A percentile compares a stretch with the other conserved stretches of the same genome.
Evolutionary conservation across 2,329 filamentous ascomycete genomes (phyloP).

Genomic region (Aspergillus brasiliensis): DNA sequence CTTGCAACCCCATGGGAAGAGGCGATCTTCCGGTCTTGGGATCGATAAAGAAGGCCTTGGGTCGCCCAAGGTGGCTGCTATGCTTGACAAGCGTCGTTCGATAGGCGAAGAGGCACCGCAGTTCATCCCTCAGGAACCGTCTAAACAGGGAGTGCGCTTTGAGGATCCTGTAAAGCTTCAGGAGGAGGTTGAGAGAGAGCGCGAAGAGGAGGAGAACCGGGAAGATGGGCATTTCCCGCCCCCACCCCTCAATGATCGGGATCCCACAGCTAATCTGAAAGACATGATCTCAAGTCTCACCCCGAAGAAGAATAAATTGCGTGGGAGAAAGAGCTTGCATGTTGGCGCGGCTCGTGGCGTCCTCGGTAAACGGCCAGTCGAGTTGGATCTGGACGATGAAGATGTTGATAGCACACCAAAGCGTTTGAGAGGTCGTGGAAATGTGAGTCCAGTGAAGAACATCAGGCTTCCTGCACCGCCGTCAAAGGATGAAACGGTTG

Average conservation of each 20-base stretch:
- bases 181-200: conserved; percentile 64
- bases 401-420: conserved; percentile 61
- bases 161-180: conserved; percentile 66
- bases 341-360: conserved; percentile 73
- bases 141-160: conserved; percentile 60
- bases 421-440: conserved; percentile 69
- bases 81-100: conserved; percentile 71
- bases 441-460: conserved; percentile 72
- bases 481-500: conserved; percentile 67
- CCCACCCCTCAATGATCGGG: conserved; percentile 46
- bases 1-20: conserved; percentile 59
- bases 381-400: conserved; percentile 67
- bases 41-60: conserved; percentile 71
- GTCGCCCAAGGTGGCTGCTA: conserved; percentile 71
- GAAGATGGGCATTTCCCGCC: conserved; percentile 57
- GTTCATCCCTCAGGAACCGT: conserved; percentile 59
- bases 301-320: conserved; percentile 69
- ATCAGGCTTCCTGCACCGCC: conserved; percentile 70
- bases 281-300: conserved; percentile 79
- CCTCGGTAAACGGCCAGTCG: conserved; percentile 71
- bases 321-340: conserved; percentile 73
- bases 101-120: conserved; percentile 67
- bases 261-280: conserved; percentile 67
- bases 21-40: conserved; percentile 68
- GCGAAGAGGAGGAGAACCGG: conserved; percentile 61